Base-by-base conservation (phyloP, 495 filamentous ascomycete genomes). In the Penicillium odoratum region DNA sequence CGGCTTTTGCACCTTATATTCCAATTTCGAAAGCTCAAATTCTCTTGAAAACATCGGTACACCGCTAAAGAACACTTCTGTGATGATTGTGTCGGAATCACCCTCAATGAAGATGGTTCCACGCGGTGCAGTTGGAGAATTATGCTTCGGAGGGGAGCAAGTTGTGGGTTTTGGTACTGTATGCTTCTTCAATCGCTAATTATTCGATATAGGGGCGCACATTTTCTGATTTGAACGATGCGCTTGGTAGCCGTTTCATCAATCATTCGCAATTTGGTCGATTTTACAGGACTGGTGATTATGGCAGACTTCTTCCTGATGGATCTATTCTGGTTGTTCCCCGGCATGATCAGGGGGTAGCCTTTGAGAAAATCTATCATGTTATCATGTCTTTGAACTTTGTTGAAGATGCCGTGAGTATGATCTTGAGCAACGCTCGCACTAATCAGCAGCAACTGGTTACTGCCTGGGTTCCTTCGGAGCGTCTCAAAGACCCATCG, bases 141-240 rank as follows among this genome's bases (percentile, higher is more conserved):
- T 93, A n/a, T 90, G 84, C 60, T 92, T 92, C 67, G 90, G 89
- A n/a, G 91, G 90, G 0, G 83, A 86, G 46, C 90, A 93, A 72
- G 80, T 93, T 33, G 86, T 77, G 57, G 59, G 70, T 49, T 46
- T 42, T 10, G 13, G 8, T 26, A 7, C 28, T 16, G 8, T 21
- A 13, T 33, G 7, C 8, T 7, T 29, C 49, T 53, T 10, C 40
- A 46, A 4, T 11, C n/a, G 10, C 34, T 33, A 30, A 50, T 3
- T 18, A 2, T 36, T 8, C 40, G 25, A 7, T 13, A 40, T 6
- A 57, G 53, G 54, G 49, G n/a, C 44, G 21, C 7, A 18, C 46
- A 11, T 28, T 56, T 21, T 21, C 43, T 16, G 8, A 21, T 26
- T 7, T n/a, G 10, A 8, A 49, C 1, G 5, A 21, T 31, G 13